These are phyloP conservation scores for Mortierella claussenii DNA, from an alignment of 192 early-diverging fungal species.

Conservation along the genomic window DNA sequence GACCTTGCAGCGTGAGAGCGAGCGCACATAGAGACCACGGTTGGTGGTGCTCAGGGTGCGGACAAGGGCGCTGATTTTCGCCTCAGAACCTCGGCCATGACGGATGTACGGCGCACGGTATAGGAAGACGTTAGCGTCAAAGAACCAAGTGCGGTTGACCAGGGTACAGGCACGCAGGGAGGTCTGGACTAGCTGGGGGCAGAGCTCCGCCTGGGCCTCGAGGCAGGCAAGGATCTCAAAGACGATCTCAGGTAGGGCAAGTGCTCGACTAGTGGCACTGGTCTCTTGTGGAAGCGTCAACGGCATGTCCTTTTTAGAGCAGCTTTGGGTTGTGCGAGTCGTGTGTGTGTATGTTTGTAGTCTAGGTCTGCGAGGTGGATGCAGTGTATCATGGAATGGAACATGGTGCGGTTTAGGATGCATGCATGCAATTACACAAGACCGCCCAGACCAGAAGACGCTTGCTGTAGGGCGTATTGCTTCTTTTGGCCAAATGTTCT, in stretches of 20 bases:
- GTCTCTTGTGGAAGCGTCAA: neutral
- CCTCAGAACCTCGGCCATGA: slow-evolving; percentile 38
- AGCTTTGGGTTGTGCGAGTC: neutral
- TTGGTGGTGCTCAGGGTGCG: slow-evolving; percentile 46
- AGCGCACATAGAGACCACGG: slow-evolving; percentile 38
- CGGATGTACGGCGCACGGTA: slow-evolving; percentile 45
- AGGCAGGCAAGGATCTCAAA: slow-evolving; percentile 51
- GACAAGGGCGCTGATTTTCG: slow-evolving; percentile 29
- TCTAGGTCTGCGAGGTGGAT: too few relatives aligned
- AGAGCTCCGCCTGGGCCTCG: slow-evolving; percentile 42
- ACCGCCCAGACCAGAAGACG: too few relatives aligned
- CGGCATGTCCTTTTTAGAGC: slow-evolving; percentile 25
- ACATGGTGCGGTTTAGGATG: too few relatives aligned
- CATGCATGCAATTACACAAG: too few relatives aligned
- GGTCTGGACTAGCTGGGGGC: slow-evolving; percentile 34
- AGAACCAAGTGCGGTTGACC: slow-evolving; percentile 50
- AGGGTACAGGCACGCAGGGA: slow-evolving; percentile 50
- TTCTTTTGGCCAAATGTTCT: slow-evolving; percentile 14
- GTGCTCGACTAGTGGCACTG: slow-evolving; percentile 39
- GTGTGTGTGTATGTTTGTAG: neutral
- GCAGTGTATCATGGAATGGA: too few relatives aligned
- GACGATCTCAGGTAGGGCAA: slow-evolving; percentile 47
- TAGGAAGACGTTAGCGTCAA: slow-evolving; percentile 49
- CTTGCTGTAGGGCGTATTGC: too few relatives aligned
- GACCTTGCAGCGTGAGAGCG: slow-evolving; percentile 50